These are phyloP conservation scores for Aspergillus niger DNA, from an alignment of 2,329 filamentous ascomycete species.

Conservation along the genomic window DNA sequence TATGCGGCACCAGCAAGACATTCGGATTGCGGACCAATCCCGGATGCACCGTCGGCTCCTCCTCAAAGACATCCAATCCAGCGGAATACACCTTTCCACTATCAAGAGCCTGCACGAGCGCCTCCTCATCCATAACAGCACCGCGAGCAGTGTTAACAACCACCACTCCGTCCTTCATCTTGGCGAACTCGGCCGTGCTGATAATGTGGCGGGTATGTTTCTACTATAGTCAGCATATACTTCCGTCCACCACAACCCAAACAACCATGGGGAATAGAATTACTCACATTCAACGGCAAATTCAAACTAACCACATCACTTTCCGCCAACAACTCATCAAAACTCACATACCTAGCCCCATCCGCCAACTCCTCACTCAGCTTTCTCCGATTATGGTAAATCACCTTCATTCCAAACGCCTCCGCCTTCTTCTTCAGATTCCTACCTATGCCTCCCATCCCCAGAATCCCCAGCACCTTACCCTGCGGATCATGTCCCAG, in stretches of 20 bases:
- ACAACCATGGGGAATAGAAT: background rate
- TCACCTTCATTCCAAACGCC: constrained; percentile 73
- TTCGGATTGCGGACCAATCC: constrained; percentile 69
- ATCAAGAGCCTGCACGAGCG: constrained; percentile 72
- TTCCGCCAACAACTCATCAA: constrained; percentile 68
- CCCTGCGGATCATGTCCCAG: constrained; percentile 77
- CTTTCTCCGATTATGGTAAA: constrained; percentile 71
- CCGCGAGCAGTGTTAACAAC: constrained; percentile 83
- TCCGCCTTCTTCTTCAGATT: constrained; percentile 74
- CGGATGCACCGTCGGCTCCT: constrained; percentile 75
- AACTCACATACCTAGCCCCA: constrained; percentile 56
- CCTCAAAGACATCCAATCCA: constrained; percentile 80
- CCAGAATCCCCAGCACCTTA: constrained; percentile 76
- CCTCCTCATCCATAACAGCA: constrained; percentile 78
- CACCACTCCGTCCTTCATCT: constrained; percentile 77
- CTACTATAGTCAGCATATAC: constrained; percentile 32
- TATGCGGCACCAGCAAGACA: constrained; percentile 77
- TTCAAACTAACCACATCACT: constrained; percentile 81
- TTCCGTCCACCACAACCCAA: background rate
- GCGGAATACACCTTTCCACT: constrained; percentile 68
- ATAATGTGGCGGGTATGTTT: constrained; percentile 74
- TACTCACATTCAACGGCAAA: constrained; percentile 74
- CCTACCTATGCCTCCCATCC: constrained; percentile 83
- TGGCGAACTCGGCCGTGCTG: constrained; percentile 66
- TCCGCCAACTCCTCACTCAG: constrained; percentile 55